Evolutionary conservation across 2,329 filamentous ascomycete species (phyloP).

Genomic region (Colletotrichum orchidophilum): DNA sequence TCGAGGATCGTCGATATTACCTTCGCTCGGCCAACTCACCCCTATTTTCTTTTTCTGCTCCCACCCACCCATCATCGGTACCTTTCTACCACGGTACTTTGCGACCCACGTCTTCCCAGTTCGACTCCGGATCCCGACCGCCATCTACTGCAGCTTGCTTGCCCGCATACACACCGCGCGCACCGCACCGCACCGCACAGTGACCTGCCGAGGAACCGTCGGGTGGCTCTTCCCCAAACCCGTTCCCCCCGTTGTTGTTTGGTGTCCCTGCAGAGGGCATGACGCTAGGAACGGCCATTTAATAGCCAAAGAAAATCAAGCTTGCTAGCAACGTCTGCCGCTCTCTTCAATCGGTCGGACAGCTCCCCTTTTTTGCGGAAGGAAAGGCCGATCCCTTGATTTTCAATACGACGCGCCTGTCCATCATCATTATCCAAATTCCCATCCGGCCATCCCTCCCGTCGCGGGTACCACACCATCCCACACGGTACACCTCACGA

Average conservation of each 20-base stretch:
- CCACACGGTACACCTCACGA: constrained; percentile 8
- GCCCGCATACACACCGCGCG: not conserved
- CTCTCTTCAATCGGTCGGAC: constrained; percentile 8
- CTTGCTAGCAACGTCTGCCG: constrained; percentile 16
- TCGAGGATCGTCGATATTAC: constrained; percentile 20
- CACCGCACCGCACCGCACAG: not conserved
- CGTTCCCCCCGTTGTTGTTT: constrained; percentile 15
- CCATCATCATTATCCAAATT: constrained; percentile 27
- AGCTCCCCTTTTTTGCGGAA: constrained; percentile 24
- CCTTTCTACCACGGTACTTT: too few relatives aligned
- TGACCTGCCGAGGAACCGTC: constrained; percentile 27
- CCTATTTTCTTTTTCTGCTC: constrained; percentile 8
- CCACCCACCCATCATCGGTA: constrained; percentile 10
- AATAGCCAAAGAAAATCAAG: constrained; percentile 28
- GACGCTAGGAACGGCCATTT: constrained; percentile 30
- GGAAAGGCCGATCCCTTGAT: constrained; percentile 28
- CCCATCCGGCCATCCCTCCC: constrained; percentile 14
- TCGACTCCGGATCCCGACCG: constrained; percentile 17
- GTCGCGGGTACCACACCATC: constrained; percentile 22
- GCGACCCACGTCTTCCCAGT: constrained; percentile 1
- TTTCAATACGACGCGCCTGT: constrained; percentile 27
- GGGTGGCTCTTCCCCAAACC: constrained; percentile 16
- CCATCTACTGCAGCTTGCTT: constrained; percentile 14
- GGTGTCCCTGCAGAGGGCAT: constrained; percentile 29
- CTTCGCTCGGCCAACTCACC: constrained; percentile 4